Percentiles rank a stretch among this genome's conserved stretches.
Evolutionary conservation across 176 grass and related monocot species (phyloP).

Genomic region (Musa schizocarpa): DNA sequence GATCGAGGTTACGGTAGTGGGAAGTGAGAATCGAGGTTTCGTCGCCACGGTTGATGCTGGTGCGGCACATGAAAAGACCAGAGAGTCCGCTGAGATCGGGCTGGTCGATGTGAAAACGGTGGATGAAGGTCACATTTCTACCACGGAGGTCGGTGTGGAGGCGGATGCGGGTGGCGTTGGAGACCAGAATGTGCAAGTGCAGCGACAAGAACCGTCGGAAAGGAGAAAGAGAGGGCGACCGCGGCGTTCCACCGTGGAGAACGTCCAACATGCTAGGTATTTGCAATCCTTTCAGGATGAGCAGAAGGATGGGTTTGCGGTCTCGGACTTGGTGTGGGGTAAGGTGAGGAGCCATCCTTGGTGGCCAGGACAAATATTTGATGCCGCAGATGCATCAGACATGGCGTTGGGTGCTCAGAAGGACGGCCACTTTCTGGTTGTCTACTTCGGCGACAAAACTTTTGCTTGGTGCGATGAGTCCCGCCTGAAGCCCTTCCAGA

Average conservation of each 20-base stretch:
- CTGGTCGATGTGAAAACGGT: background rate
- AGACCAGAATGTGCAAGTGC: background rate
- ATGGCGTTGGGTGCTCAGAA: slow-evolving; percentile 19
- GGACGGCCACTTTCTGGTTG: slow-evolving; percentile 32
- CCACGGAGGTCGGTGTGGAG: background rate
- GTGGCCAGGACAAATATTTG: slow-evolving; percentile 75
- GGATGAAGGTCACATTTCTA: background rate
- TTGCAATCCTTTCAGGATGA: slow-evolving; percentile 28
- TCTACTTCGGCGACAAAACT: slow-evolving; percentile 59
- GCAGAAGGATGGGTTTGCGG: slow-evolving; percentile 13
- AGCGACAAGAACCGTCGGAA: background rate
- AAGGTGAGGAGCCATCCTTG: slow-evolving; percentile 64
- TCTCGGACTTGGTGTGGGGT: slow-evolving; percentile 42
- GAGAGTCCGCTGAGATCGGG: background rate
- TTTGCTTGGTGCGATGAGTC: slow-evolving; percentile 44
- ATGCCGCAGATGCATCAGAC: slow-evolving; percentile 45
- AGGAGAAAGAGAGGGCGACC: slow-evolving; percentile 11
- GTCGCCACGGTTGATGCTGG: background rate
- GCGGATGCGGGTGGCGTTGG: background rate
- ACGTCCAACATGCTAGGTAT: background rate
- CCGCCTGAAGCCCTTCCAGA: slow-evolving; percentile 36
- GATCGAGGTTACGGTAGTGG: background rate
- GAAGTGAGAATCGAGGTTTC: background rate
- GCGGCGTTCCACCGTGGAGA: background rate
- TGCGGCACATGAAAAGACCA: background rate